A percentile compares a stretch with the other conserved stretches of the same genome.
Conservation (phyloP, 768 basidiomycete genomes). For the Tephrocybe sp. region DNA sequence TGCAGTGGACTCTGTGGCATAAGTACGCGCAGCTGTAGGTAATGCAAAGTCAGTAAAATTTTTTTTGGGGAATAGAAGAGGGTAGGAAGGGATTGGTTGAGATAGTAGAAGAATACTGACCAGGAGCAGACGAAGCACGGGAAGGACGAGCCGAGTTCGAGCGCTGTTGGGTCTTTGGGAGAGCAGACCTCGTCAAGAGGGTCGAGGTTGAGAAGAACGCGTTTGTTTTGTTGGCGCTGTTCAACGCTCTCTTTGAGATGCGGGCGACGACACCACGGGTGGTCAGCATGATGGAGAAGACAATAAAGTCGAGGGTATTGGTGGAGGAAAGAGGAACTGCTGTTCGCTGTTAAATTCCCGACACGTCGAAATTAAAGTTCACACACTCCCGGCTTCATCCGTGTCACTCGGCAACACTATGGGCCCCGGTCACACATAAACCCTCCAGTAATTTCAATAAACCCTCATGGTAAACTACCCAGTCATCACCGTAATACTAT, state of each 20-base stretch:
- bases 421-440: too few relatives aligned
- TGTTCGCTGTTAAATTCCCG: constrained; percentile 29
- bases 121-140: constrained; percentile 46
- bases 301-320: constrained; percentile 26
- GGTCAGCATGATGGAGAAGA: constrained; percentile 68
- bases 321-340: constrained; percentile 23
- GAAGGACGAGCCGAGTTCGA: constrained; percentile 46
- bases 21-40: constrained; percentile 63
- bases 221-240: constrained; percentile 69
- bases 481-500: too few relatives aligned
- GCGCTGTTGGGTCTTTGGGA: constrained; percentile 43
- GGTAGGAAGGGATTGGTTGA: constrained; percentile 8
- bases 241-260: constrained; percentile 81
- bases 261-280: constrained; percentile 84
- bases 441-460: too few relatives aligned
- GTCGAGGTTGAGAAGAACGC: constrained; percentile 80
- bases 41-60: constrained; percentile 10
- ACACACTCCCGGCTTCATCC: constrained; percentile 49
- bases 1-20: constrained; percentile 86
- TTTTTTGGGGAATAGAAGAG: not conserved
- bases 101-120: constrained; percentile 35
- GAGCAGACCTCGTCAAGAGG: constrained; percentile 53
- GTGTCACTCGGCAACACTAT: constrained; percentile 22
- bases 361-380: constrained; percentile 48
- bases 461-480: too few relatives aligned